Base-by-base conservation (phyloP, 768 basidiomycete genomes). In the Leccinum arenicola region DNA sequence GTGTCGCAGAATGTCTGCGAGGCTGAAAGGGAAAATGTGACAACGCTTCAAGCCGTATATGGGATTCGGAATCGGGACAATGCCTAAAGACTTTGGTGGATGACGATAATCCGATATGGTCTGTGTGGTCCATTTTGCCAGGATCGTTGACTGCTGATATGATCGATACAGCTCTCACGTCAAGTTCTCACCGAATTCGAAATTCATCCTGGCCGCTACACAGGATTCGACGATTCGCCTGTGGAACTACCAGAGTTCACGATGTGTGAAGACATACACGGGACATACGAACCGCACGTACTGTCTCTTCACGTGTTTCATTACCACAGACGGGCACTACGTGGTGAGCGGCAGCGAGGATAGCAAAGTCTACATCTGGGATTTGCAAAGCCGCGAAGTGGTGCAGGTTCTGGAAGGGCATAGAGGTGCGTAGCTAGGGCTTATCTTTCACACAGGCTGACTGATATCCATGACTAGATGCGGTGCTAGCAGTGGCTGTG, bases 11-110 rank as follows among this genome's bases (percentile, higher is more conserved):
- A 38, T 57, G 47, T 33, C 49, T 35, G 43, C 60, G 45, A 54
- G 40, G 3, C 23, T 55, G 47, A 35, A 48, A 51, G 50, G 43
- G 40, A 21, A 21, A 43, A 2, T 66, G 47, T 55, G 15, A 25
- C 14, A n/a, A 9, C 35, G 11, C 43, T 6, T 19, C 27, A 55
- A 99, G 96, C 70, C 95, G 97, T 58, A 85, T 98, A 59, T 99
- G 97, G 97, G 96, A 99, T 69, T 88, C 93, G 0, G 87, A 95
- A 56, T 96, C 95, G 3, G 97, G 96, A 2, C 97, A 99, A 74
- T 99, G 97, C 74, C 79, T 99, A 52, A 98, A 97, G 74, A 98
- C 97, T 2, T 75, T 99, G 50, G 95, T 95, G 10, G 95, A 98
- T 65, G 97, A 98, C 66, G 93, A 94, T 62, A 97, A 94, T 74